Base-by-base conservation (phyloP, 768 basidiomycete genomes). In the Butyriboletus loyo region DNA sequence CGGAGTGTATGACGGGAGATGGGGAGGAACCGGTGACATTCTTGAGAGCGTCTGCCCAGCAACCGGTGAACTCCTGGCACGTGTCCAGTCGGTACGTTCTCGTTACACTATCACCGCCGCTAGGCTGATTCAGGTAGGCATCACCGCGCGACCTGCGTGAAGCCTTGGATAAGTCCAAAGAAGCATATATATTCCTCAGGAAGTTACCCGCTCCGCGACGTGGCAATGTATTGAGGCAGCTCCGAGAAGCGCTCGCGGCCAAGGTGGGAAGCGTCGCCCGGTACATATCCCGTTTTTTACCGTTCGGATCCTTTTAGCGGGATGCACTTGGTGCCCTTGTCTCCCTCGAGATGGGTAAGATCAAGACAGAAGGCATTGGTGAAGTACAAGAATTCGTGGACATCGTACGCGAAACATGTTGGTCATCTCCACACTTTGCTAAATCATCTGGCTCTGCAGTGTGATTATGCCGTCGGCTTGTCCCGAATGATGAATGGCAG, bases 341-440 rank as follows among this genome's bases (percentile, higher is more conserved):
- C 9, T 87, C 89, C 37, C 77, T 94, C 14, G 90, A 92, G 68
- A 91, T 92, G 89, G 90, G 96, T 17, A 86, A 98, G 75, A 94
- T 97, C 59, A 80, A 77, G 61, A 86, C 88, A 15, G 95, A 97
- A 68, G 95, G 95, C 24, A 75, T 85, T 19, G 95, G 95, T 15
- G 93, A 97, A 73, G 92, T 98, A 13, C 92, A 95, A 66, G 93
- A 96, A 72, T 92, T 95, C 63, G 82, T 97, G 53, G 94, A 97
- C 65, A 92, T 96, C 57, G 92, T 97, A 67, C 65, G 89, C 76
- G 14, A 46, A 32, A 27, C 30, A 24, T 32, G 9, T n/a, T 31
- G 21, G 35, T 11, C 35, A 7, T 28, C 10, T 45, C 24, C 47
- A 30, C 31, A 7, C 28, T 27, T 47, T 34, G 19, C 52, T 59